These are phyloP conservation scores for Eucalyptus erythrocorys DNA, from an alignment of 345 rosid species.

Conservation along the genomic window DNA sequence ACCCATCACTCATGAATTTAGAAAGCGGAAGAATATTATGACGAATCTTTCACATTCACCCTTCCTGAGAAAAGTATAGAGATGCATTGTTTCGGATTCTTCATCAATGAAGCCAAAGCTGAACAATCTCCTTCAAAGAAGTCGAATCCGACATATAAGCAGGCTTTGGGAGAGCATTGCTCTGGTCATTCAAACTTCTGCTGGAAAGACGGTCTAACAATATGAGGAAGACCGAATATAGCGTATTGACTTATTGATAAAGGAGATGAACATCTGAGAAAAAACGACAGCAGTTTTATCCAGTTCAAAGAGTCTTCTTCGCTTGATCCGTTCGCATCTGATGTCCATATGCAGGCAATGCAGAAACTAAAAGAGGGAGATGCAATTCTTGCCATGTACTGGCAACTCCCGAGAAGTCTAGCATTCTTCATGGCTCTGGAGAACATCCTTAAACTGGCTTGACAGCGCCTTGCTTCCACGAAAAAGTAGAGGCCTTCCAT, in stretches of 20 bases:
- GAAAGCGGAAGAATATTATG: background rate
- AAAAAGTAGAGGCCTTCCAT: slow-evolving; percentile 69
- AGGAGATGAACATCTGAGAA: background rate
- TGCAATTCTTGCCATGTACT: slow-evolving; percentile 59
- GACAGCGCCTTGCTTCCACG: slow-evolving; percentile 31
- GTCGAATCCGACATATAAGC: background rate
- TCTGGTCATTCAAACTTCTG: background rate
- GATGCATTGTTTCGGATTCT: background rate
- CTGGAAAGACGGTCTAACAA: background rate
- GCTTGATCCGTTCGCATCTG: background rate
- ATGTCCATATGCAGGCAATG: slow-evolving; percentile 44
- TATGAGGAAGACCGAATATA: background rate
- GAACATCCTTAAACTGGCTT: slow-evolving; percentile 57
- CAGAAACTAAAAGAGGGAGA: slow-evolving; percentile 47
- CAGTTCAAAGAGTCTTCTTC: background rate
- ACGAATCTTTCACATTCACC: background rate
- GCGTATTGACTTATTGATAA: background rate
- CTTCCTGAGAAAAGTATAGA: background rate
- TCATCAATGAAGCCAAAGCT: background rate
- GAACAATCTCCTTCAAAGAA: background rate
- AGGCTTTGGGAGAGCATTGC: background rate
- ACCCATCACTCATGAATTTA: background rate
- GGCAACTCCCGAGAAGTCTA: slow-evolving; percentile 47
- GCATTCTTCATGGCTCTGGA: slow-evolving; percentile 47
- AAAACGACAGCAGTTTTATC: background rate